phyloP scores from a whole-genome alignment of 2,329 filamentous ascomycete species.

The Penicillium sp. region DNA sequence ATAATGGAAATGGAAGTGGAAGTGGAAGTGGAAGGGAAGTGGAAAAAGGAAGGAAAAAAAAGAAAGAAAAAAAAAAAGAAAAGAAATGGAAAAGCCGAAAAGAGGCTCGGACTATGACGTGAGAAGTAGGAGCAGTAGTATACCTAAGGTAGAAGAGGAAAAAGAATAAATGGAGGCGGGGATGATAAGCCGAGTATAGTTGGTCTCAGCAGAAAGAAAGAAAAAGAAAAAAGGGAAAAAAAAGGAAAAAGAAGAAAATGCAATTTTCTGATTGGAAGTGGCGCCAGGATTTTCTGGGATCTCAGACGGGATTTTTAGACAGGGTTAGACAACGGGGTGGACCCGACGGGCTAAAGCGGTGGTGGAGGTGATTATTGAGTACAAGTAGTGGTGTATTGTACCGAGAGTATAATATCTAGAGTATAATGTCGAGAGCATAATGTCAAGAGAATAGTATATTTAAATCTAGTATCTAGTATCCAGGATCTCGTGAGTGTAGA shows the following conservation, averaged over 20 bases:
- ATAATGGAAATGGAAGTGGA: conserved; percentile 11
- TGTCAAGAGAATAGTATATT: too few relatives aligned
- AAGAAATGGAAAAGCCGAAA: conserved; percentile 6
- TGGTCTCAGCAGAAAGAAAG: too few relatives aligned
- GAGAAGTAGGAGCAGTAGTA: background rate
- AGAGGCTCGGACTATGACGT: background rate
- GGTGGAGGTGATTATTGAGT: too few relatives aligned
- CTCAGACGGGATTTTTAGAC: too few relatives aligned
- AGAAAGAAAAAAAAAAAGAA: conserved; percentile 6
- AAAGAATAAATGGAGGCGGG: too few relatives aligned
- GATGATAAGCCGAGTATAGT: too few relatives aligned
- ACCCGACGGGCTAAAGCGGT: conserved; percentile 30
- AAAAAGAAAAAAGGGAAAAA: background rate
- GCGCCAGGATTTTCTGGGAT: conserved; percentile 19
- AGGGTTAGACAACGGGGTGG: conserved; percentile 27
- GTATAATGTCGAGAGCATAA: too few relatives aligned
- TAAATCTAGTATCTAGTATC: too few relatives aligned
- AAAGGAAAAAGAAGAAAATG: conserved; percentile 12
- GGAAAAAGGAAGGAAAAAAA: background rate
- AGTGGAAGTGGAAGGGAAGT: conserved; percentile 6
- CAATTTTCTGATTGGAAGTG: conserved; percentile 26
- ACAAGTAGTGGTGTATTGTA: too few relatives aligned
- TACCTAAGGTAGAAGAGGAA: too few relatives aligned
- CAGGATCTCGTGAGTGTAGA: too few relatives aligned
- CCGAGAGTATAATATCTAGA: too few relatives aligned